Conservation (phyloP, 202 grass and related monocot species). For the Schoenoplectus triqueter region DNA sequence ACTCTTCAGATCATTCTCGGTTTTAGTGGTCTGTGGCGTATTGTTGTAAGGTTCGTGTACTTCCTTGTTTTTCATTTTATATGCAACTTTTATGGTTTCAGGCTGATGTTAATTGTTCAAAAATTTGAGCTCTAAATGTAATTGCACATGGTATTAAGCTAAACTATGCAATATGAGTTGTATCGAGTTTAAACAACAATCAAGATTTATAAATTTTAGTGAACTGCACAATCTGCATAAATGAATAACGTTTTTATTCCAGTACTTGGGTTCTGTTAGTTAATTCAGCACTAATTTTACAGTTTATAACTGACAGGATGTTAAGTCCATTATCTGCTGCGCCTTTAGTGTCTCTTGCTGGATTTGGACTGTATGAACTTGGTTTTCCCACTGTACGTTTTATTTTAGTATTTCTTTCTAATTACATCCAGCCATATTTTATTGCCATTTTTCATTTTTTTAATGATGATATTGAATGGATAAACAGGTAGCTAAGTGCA, state of each 20-base stretch:
- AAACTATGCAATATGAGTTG: conserved; percentile 16
- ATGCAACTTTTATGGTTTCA: neutral
- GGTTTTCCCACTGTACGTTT: conserved; percentile 79
- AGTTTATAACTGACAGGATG: conserved; percentile 45
- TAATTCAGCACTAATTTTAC: conserved; percentile 8
- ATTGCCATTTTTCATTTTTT: neutral
- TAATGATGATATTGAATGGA: conserved; percentile 28
- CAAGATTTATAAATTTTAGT: neutral
- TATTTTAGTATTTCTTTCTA: conserved; percentile 8
- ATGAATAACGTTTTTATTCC: neutral
- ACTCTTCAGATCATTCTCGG: conserved; percentile 87
- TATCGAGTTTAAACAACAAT: conserved; percentile 10
- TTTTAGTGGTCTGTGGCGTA: conserved; percentile 84
- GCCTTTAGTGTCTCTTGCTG: conserved; percentile 69
- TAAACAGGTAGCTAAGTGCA: conserved; percentile 86
- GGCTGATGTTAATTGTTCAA: neutral
- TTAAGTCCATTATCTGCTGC: conserved; percentile 77
- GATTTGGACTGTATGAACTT: conserved; percentile 89
- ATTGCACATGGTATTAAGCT: conserved; percentile 24
- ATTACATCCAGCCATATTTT: conserved; percentile 8
- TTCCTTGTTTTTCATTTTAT: neutral
- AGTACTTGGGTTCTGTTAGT: conserved; percentile 32
- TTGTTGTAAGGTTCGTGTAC: conserved; percentile 58
- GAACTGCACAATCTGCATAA: conserved; percentile 7
- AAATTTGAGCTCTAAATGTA: conserved; percentile 5